Percentiles rank a stretch among this genome's conserved stretches.
These are phyloP conservation scores for Clonostachys sp. DNA, from an alignment of 2,329 filamentous ascomycete species.

Conservation along the genomic window DNA sequence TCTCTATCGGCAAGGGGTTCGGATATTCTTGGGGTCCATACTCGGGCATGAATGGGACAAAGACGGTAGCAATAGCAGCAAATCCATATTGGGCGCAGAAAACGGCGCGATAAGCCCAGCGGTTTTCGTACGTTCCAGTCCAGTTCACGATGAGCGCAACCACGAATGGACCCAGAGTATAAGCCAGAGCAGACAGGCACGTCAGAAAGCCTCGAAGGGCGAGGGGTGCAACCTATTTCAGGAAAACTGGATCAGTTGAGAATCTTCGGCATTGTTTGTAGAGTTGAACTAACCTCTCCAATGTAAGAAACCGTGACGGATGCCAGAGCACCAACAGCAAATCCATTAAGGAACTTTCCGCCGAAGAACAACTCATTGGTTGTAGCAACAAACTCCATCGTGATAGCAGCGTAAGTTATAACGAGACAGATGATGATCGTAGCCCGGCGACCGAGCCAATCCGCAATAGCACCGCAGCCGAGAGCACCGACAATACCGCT, in stretches of 20 bases:
- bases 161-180: slow-evolving; percentile 21
- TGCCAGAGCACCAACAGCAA: slow-evolving; percentile 20
- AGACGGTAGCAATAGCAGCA: slow-evolving; percentile 15
- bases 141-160: slow-evolving; percentile 23
- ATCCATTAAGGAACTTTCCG: slow-evolving; percentile 35
- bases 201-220: slow-evolving; percentile 19
- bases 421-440: slow-evolving; percentile 25
- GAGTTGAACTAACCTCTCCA: slow-evolving; percentile 15
- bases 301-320: slow-evolving; percentile 20
- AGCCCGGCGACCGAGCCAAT: slow-evolving; percentile 24
- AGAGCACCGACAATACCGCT: slow-evolving; percentile 20
- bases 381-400: slow-evolving; percentile 32
- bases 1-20: neutral
- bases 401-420: slow-evolving; percentile 28
- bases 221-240: slow-evolving; percentile 14
- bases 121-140: slow-evolving; percentile 13
- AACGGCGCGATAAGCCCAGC: slow-evolving; percentile 25
- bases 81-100: slow-evolving; percentile 26
- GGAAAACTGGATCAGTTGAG: neutral
- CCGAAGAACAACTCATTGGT: slow-evolving; percentile 32
- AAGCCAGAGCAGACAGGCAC: slow-evolving; percentile 18
- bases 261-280: too few species aligned
- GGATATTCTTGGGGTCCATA: slow-evolving; percentile 8
- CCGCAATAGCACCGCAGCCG: slow-evolving; percentile 24
- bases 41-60: slow-evolving; percentile 32